Conservation (phyloP, 352 stramenopile species). For the Globisporangium heterothallicum region DNA sequence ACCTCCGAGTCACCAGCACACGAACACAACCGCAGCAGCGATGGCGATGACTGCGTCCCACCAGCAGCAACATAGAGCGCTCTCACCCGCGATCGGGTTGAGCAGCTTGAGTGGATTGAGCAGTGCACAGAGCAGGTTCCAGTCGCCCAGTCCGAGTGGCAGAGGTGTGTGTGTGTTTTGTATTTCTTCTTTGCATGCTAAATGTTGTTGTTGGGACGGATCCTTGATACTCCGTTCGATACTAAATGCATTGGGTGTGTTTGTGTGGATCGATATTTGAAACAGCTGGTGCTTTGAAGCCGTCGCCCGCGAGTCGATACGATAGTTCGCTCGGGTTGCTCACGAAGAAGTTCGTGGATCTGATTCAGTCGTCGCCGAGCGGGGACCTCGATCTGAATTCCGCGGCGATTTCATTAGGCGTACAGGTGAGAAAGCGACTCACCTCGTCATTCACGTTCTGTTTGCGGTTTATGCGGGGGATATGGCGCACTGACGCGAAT, state of each 20-base stretch:
- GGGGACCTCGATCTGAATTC: conserved; percentile 94
- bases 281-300: conserved; percentile 33
- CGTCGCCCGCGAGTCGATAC: conserved; percentile 84
- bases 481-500: not conserved
- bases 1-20: no score
- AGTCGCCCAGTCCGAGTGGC: conserved; percentile 48
- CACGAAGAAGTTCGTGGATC: conserved; percentile 96
- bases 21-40: conserved; percentile 15
- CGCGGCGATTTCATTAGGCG: conserved; percentile 75
- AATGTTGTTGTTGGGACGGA: not conserved
- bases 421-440: conserved; percentile 43
- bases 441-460: not conserved
- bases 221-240: no score
- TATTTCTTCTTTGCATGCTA: not conserved
- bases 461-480: not conserved
- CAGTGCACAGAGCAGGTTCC: conserved; percentile 27
- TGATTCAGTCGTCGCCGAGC: conserved; percentile 87
- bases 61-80: conserved; percentile 5
- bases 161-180: conserved; percentile 7
- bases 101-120: not conserved
- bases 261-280: not conserved
- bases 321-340: conserved; percentile 95
- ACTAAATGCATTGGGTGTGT: not conserved
- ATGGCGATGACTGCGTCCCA: conserved; percentile 7
- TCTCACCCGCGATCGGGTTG: conserved; percentile 6